A percentile compares a stretch with the other conserved stretches of the same genome.
phyloP scores from a whole-genome alignment of 1,139 yeast genomes.

The Suhomyces terraborum region DNA sequence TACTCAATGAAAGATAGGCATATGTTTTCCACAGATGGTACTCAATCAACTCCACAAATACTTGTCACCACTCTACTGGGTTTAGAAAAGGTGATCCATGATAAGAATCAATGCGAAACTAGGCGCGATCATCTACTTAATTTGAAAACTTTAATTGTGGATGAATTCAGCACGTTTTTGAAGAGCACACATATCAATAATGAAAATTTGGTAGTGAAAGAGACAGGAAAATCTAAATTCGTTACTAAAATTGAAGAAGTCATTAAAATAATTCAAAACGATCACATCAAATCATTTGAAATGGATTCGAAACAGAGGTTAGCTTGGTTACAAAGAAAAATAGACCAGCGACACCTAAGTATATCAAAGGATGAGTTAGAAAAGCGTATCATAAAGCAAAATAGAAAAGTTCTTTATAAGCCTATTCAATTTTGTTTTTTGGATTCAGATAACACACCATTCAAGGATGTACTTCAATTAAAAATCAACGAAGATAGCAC shows the following conservation, averaged over 20 bases:
- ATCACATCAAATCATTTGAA: constrained; percentile 16
- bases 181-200: constrained; percentile 19
- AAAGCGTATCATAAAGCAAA: constrained; percentile 20
- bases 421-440: constrained; percentile 35
- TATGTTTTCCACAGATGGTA: constrained; percentile 5
- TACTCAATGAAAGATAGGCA: constrained; percentile 8
- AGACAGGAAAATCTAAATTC: constrained; percentile 17
- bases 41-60: constrained; percentile 23
- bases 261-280: constrained; percentile 19
- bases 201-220: constrained; percentile 10
- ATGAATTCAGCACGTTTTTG: constrained; percentile 25
- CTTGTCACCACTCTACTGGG: constrained; percentile 25
- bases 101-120: constrained; percentile 1
- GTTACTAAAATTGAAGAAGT: constrained; percentile 17
- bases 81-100: constrained; percentile 12
- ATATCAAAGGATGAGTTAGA: constrained; percentile 13
- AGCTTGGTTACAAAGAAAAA: constrained; percentile 6
- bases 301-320: constrained; percentile 11
- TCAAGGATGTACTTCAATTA: constrained; percentile 16
- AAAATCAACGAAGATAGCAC: constrained; percentile 9
- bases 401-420: constrained; percentile 26
- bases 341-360: not conserved
- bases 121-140: constrained; percentile 14
- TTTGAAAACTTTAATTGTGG: constrained; percentile 26
- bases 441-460: constrained; percentile 20